These are phyloP conservation scores for Paulownia fortunei DNA, from an alignment of 257 asterid species.

Conservation along the genomic window DNA sequence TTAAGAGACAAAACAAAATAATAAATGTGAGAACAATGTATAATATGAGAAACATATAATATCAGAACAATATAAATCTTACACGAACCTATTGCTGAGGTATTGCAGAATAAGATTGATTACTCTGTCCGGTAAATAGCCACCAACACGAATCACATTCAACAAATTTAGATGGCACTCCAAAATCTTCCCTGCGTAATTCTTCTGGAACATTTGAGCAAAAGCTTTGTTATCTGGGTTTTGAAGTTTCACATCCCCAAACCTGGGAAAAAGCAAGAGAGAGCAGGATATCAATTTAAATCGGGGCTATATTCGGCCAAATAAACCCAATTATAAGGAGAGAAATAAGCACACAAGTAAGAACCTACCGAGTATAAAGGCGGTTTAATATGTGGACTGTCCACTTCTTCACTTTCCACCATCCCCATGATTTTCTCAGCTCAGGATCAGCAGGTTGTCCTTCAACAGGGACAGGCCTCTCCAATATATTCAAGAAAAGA, in stretches of 20 bases:
- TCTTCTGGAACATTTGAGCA: slow-evolving; percentile 98
- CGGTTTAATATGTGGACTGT: slow-evolving; percentile 92
- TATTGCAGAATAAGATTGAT: slow-evolving; percentile 94
- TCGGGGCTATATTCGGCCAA: not conserved
- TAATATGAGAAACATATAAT: too few relatives aligned
- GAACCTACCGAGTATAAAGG: slow-evolving; percentile 80
- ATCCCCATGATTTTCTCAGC: slow-evolving; percentile 93
- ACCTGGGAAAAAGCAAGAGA: slow-evolving; percentile 51
- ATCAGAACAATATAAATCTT: not conserved
- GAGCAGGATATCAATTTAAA: not conserved
- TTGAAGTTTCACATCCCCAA: slow-evolving; percentile 94
- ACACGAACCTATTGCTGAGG: slow-evolving; percentile 83
- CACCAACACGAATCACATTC: slow-evolving; percentile 86
- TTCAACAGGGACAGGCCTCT: slow-evolving; percentile 92
- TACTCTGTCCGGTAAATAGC: slow-evolving; percentile 95
- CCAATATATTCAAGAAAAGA: slow-evolving; percentile 85
- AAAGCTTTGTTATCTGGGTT: slow-evolving; percentile 92
- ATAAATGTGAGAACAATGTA: not conserved
- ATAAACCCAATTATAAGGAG: slow-evolving; percentile 4
- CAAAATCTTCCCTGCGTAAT: slow-evolving; percentile 90
- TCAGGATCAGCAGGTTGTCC: slow-evolving; percentile 95
- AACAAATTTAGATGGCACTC: slow-evolving; percentile 91
- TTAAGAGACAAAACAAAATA: not conserved
- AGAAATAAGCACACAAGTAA: slow-evolving; percentile 20
- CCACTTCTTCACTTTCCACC: slow-evolving; percentile 99